Evolutionary conservation across 2,329 filamentous ascomycete genomes (phyloP).

Genomic region (Cordyceps javanica): DNA sequence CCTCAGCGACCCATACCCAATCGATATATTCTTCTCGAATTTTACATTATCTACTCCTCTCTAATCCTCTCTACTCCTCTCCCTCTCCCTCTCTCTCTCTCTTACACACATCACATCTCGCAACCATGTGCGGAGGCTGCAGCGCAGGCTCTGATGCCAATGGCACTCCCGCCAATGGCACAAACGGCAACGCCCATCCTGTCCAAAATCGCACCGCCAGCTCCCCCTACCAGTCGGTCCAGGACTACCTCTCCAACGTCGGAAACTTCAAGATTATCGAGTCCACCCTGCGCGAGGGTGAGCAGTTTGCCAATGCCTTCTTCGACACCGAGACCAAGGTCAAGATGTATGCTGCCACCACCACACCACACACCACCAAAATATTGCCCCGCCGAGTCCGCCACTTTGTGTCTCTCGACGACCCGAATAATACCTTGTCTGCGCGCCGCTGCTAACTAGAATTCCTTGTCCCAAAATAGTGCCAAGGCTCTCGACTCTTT

Average conservation of each 20-base stretch:
- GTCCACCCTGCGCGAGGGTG: slow-evolving; percentile 66
- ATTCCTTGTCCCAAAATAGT: too few relatives aligned
- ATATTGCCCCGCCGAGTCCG: not conserved
- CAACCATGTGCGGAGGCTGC: slow-evolving; percentile 1
- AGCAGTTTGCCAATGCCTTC: slow-evolving; percentile 68
- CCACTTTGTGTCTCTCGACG: too few relatives aligned
- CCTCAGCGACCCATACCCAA: too few relatives aligned
- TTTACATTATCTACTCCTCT: too few relatives aligned
- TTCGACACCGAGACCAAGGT: slow-evolving; percentile 54
- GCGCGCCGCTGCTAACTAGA: slow-evolving; percentile 15
- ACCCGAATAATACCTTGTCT: not conserved
- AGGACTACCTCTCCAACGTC: slow-evolving; percentile 59
- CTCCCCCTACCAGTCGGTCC: slow-evolving; percentile 59
- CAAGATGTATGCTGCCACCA: not conserved
- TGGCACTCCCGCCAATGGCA: not conserved
- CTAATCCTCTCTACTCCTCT: too few relatives aligned
- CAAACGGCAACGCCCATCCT: not conserved
- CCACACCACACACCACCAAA: too few relatives aligned
- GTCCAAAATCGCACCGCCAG: not conserved
- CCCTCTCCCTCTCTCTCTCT: not conserved
- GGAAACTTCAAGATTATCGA: slow-evolving; percentile 46
- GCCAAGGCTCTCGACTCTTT: slow-evolving; percentile 34
- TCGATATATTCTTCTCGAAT: too few relatives aligned
- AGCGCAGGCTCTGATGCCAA: not conserved
- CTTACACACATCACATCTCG: not conserved